phyloP scores from a whole-genome alignment of 2,329 filamentous ascomycete genomes.

The Colletotrichum sp. region DNA sequence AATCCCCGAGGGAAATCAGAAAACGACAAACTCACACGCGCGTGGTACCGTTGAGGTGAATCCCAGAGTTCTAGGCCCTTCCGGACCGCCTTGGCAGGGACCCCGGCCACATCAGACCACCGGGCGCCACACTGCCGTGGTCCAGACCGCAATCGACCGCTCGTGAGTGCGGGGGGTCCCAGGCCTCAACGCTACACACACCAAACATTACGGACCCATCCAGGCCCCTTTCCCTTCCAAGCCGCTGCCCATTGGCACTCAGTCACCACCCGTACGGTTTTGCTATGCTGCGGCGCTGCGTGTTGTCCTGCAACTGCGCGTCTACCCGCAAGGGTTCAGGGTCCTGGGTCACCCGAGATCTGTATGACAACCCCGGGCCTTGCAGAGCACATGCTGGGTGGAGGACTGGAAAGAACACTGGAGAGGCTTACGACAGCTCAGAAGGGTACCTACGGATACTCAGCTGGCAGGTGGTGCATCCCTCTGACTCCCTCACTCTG shows the following conservation, averaged over 20 bases:
- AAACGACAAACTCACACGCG: not conserved
- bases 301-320: not conserved
- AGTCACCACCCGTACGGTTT: not conserved
- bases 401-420: not conserved
- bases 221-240: not conserved
- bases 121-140: constrained; percentile 4
- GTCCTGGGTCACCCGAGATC: not conserved
- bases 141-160: constrained; percentile 19
- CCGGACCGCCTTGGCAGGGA: constrained; percentile 11
- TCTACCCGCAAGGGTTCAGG: constrained; percentile 6
- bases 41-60: not conserved
- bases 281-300: not conserved
- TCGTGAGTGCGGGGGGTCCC: not conserved
- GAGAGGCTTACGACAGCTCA: not conserved
- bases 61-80: constrained; percentile 7
- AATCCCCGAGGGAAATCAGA: not conserved
- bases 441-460: not conserved
- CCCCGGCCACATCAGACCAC: constrained; percentile 13
- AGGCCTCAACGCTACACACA: not conserved
- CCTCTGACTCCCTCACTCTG: not conserved
- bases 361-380: not conserved
- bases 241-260: not conserved
- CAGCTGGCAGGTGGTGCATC: not conserved
- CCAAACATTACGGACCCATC: not conserved
- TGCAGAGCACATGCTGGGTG: not conserved